These are phyloP conservation scores for Exidia glandulosa DNA, from an alignment of 768 basidiomycete genomes.

Conservation along the genomic window DNA sequence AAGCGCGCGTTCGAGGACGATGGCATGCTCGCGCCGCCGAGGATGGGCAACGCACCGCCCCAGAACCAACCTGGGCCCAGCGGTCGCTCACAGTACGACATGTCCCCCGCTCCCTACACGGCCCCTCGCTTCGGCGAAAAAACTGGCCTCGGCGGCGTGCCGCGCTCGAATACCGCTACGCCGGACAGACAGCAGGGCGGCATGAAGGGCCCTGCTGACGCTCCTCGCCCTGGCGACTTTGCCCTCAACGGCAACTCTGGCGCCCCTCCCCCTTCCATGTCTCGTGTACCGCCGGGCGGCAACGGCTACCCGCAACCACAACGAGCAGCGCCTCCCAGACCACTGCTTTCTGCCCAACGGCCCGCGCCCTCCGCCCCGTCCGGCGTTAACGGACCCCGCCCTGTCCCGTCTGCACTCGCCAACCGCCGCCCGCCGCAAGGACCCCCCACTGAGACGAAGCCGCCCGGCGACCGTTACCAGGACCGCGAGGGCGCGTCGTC, in stretches of 20 bases:
- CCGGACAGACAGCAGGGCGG: neutral
- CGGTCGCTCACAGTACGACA: conserved; percentile 23
- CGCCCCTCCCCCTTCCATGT: neutral
- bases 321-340: too few relatives aligned
- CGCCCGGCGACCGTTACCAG: neutral
- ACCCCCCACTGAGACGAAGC: conserved; percentile 18
- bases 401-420: neutral
- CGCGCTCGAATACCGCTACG: neutral
- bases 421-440: conserved; percentile 30
- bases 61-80: conserved; percentile 8
- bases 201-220: neutral
- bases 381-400: neutral
- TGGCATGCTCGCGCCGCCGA: conserved; percentile 30
- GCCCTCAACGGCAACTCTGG: too few relatives aligned
- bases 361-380: too few relatives aligned
- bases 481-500: neutral
- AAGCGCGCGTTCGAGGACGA: conserved; percentile 74
- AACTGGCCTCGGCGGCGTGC: conserved; percentile 74
- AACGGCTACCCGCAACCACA: too few relatives aligned
- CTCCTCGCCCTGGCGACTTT: neutral
- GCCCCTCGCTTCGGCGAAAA: conserved; percentile 70
- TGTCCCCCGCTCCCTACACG: conserved; percentile 16
- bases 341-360: too few relatives aligned
- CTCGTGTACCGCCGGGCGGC: too few relatives aligned
- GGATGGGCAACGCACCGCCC: conserved; percentile 12